Percentiles rank a stretch among this genome's conserved stretches.
These are phyloP conservation scores for Telfairia occidentalis DNA, from an alignment of 331 rosid genomes.

Conservation along the genomic window DNA sequence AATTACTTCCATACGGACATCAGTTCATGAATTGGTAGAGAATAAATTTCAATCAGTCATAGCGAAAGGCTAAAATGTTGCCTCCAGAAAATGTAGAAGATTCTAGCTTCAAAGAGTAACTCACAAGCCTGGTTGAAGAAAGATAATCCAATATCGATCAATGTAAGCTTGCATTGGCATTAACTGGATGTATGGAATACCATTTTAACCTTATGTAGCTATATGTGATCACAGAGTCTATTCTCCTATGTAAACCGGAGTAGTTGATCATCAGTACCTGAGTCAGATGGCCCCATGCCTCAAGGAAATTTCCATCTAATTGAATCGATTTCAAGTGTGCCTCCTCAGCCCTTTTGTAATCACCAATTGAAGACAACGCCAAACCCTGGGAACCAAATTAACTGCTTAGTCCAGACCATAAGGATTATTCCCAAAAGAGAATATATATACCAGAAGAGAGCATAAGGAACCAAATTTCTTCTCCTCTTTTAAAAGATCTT, in stretches of 20 bases:
- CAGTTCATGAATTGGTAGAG: not conserved
- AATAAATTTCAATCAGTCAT: not conserved
- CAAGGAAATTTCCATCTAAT: constrained; percentile 63
- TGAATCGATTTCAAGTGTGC: constrained; percentile 74
- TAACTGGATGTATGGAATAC: not conserved
- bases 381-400: constrained; percentile 52
- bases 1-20: not conserved
- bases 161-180: not conserved
- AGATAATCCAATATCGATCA: not conserved
- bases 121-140: not conserved
- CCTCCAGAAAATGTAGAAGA: not conserved
- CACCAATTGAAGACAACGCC: constrained; percentile 73
- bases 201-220: not conserved
- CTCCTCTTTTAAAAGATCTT: no score
- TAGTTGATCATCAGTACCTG: constrained; percentile 41
- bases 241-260: constrained; percentile 5
- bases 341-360: constrained; percentile 76
- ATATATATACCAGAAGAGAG: no score
- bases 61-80: not conserved
- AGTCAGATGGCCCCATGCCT: constrained; percentile 80
- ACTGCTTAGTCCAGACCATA: constrained; percentile 14
- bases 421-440: constrained; percentile 14
- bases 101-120: not conserved
- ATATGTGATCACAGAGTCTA: not conserved
- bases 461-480: no score